Conservation (phyloP, 345 rosid genomes). For the Rhizophora apiculata region DNA sequence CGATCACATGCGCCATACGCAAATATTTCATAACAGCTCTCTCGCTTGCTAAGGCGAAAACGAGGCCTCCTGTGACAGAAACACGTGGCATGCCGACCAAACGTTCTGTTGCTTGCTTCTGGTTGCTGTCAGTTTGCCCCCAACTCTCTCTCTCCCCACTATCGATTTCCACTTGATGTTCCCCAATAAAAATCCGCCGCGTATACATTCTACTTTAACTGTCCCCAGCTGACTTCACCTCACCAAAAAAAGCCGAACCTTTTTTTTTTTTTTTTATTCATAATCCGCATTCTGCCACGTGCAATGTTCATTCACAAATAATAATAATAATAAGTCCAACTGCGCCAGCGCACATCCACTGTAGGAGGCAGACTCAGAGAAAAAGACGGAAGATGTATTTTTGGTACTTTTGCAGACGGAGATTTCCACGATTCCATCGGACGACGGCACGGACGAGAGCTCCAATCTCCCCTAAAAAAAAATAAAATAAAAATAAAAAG, state of each 20-base stretch:
- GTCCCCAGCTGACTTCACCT: constrained; percentile 1
- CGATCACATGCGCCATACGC: too few relatives aligned
- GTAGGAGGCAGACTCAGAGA: neutral
- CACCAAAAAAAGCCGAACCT: neutral
- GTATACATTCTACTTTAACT: neutral
- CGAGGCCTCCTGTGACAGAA: too few relatives aligned
- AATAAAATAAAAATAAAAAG: constrained; percentile 6
- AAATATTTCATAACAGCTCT: too few relatives aligned
- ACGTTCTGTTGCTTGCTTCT: too few relatives aligned
- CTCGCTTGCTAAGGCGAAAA: too few relatives aligned
- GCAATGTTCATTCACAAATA: too few relatives aligned
- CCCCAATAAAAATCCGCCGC: neutral
- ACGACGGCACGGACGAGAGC: constrained; percentile 22
- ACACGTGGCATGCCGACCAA: too few relatives aligned
- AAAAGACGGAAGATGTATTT: neutral
- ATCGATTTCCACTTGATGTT: too few relatives aligned
- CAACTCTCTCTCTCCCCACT: too few relatives aligned
- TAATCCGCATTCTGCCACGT: neutral
- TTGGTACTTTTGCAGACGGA: constrained; percentile 21
- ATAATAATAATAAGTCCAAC: neutral
- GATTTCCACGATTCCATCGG: constrained; percentile 14
- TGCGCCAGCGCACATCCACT: neutral
- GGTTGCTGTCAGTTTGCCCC: neutral
- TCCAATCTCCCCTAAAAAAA: neutral
- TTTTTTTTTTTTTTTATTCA: neutral